Conservation (phyloP, 2,329 filamentous ascomycete species). For the Alternaria infectoria region DNA sequence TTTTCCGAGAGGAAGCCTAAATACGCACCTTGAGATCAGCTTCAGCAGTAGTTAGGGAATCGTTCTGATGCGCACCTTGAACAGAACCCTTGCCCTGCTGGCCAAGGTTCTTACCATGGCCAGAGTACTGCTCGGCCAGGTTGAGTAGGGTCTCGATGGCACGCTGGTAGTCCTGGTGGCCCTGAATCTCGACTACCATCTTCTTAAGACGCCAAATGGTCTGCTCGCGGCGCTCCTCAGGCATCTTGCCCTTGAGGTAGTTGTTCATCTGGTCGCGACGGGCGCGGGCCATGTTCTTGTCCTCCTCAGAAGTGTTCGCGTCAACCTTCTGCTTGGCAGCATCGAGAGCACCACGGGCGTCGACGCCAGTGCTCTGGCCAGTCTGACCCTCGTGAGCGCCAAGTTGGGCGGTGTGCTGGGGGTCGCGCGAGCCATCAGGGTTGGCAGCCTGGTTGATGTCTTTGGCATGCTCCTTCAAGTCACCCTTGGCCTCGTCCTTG, state of each 20-base stretch:
- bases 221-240: constrained; percentile 90
- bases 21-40: constrained; percentile 73
- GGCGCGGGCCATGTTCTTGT: constrained; percentile 51
- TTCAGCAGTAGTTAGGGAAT: constrained; percentile 73
- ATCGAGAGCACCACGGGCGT: constrained; percentile 59
- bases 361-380: constrained; percentile 55
- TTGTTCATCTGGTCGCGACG: constrained; percentile 64
- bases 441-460: constrained; percentile 65
- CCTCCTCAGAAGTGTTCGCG: constrained; percentile 70
- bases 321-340: constrained; percentile 64
- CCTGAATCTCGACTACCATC: constrained; percentile 96
- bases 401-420: constrained; percentile 60
- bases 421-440: constrained; percentile 61
- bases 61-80: constrained; percentile 71
- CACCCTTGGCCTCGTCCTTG: constrained; percentile 57
- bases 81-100: constrained; percentile 71
- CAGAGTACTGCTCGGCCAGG: constrained; percentile 83
- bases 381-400: constrained; percentile 59
- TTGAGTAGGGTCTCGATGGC: constrained; percentile 87
- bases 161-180: constrained; percentile 89
- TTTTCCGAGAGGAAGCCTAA: constrained; percentile 48
- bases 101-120: constrained; percentile 71
- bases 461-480: constrained; percentile 60
- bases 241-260: constrained; percentile 86
- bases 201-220: constrained; percentile 93